Percentiles rank a stretch among this genome's conserved stretches.
Conservation (phyloP, 805 yeast genomes). For the Candida taoyuanica region DNA sequence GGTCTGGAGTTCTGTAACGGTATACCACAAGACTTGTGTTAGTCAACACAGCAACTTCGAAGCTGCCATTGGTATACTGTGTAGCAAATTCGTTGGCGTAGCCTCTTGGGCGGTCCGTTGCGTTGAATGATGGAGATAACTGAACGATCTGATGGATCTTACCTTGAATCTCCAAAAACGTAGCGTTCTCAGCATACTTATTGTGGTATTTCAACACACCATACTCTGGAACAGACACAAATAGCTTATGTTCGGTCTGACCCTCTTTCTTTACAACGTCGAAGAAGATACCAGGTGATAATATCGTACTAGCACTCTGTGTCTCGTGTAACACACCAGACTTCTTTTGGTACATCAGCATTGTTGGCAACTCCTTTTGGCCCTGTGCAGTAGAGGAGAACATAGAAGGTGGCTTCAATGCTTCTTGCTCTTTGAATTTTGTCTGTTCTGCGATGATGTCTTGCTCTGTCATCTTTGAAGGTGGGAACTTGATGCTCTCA, state of each 20-base stretch:
- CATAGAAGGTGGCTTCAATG: conserved; percentile 25
- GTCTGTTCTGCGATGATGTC: conserved; percentile 22
- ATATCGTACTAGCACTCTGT: conserved; percentile 52
- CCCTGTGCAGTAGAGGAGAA: conserved; percentile 13
- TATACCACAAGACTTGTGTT: conserved; percentile 71
- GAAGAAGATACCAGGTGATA: conserved; percentile 85
- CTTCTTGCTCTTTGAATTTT: conserved; percentile 28
- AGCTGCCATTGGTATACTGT: conserved; percentile 65
- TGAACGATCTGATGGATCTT: conserved; percentile 70
- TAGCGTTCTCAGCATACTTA: conserved; percentile 75
- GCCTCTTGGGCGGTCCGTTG: conserved; percentile 72
- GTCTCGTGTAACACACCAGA: conserved; percentile 51
- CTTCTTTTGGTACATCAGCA: conserved; percentile 50
- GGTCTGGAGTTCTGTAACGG: conserved; percentile 75
- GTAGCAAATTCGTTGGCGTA: conserved; percentile 84
- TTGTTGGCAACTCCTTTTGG: conserved; percentile 24
- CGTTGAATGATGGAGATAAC: conserved; percentile 63
- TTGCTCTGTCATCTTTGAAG: conserved; percentile 41
- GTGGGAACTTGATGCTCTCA: conserved; percentile 60
- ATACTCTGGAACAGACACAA: conserved; percentile 78
- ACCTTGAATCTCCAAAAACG: conserved; percentile 58
- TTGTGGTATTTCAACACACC: conserved; percentile 74
- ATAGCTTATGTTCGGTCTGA: conserved; percentile 41
- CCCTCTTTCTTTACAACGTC: conserved; percentile 45
- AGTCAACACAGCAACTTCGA: conserved; percentile 79